Base-by-base conservation (phyloP, 23 red algal species). In the Chondrus crispus region DNA sequence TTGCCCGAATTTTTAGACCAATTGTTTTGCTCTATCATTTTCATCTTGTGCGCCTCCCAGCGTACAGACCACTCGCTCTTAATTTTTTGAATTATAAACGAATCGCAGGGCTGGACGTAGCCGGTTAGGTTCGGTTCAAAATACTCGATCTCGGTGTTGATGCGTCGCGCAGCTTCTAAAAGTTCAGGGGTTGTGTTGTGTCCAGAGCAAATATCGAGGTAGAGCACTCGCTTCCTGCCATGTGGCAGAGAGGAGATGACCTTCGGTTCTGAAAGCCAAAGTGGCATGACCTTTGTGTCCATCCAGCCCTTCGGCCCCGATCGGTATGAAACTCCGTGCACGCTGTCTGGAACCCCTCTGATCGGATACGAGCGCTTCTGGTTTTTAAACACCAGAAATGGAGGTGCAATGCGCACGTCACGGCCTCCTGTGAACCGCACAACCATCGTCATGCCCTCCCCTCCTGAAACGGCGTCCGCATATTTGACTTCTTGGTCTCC, bases 331-430 rank as follows among this genome's bases (percentile, higher is more conserved):
- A 89, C 43, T 33, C 43, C 64, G 20, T 20, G 2, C 2, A 89
- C 64, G 45, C 77, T 68, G 54, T 89, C 85, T 5, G 26, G 43
- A 28, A 62, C 50, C n/a, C 85, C 85, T 8, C 68, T 20, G 57
- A 89, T 76, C 13, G 39, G 85, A 75, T 89, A 89, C 38, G 16
- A 10, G 5, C 85, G 26, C 40, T 76, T 62, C 26, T 51, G 9
- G 49, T 89, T 89, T 18, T 45, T 51, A 36, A 89, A 89, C 12
- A 89, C 68, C 85, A 89, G 48, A 22, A 74, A 89, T 2, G 68
- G 46, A 16, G 55, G 30, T 52, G 74, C 85, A 51, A 86, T 53
- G 28, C n/a, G 8, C 4, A 36, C 82, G 33, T 71, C 36, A 29
- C 54, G 62, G 9, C 55, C 77, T 4, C 62, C 62, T 46, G 4